Percentiles rank a stretch among this genome's conserved stretches.
phyloP scores from a whole-genome alignment of 140 eudicot species.

The Bidens hawaiensis region DNA sequence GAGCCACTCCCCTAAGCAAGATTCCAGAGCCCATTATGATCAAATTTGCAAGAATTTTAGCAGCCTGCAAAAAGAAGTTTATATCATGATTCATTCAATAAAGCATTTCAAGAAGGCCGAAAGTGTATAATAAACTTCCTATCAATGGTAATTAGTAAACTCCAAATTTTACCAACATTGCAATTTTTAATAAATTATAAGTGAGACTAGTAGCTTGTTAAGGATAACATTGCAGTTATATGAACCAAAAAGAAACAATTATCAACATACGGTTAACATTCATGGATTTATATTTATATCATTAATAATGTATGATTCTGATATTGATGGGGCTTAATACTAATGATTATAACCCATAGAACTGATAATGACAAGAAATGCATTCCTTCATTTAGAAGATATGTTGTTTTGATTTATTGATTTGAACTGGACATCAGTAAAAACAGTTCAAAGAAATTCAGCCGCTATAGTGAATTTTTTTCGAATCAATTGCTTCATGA shows the following conservation, averaged over 20 bases:
- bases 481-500: not conserved
- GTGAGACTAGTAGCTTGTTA: not conserved
- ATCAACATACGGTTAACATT: not conserved
- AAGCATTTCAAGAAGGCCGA: not conserved
- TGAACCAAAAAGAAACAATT: not conserved
- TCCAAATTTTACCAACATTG: not conserved
- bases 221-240: not conserved
- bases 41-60: constrained; percentile 64
- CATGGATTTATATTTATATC: not conserved
- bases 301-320: not conserved
- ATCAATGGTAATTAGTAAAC: not conserved
- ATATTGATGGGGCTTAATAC: not conserved
- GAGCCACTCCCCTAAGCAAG: constrained; percentile 63
- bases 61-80: constrained; percentile 44
- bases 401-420: not conserved
- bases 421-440: not conserved
- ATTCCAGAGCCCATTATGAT: constrained; percentile 65
- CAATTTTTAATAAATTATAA: not conserved
- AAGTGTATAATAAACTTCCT: not conserved
- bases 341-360: not conserved
- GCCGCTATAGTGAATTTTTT: not conserved
- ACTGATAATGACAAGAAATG: not conserved
- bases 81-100: not conserved
- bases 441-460: not conserved
- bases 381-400: not conserved